Conservation (phyloP, 208 protist genomes). For the Tetramitus jugosus region DNA sequence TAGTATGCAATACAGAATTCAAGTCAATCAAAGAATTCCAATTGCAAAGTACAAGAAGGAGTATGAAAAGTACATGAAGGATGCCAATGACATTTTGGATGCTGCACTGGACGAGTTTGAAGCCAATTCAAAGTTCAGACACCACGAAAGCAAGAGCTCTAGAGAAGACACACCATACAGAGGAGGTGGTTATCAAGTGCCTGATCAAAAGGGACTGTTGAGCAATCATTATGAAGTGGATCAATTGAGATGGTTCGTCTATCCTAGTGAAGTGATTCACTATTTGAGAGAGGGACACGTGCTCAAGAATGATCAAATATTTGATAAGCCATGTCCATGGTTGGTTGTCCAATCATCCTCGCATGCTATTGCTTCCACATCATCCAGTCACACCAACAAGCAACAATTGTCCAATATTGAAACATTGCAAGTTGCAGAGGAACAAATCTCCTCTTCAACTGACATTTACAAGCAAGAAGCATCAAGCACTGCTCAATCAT, state of each 20-base stretch:
- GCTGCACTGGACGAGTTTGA: background rate
- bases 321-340: too few relatives aligned
- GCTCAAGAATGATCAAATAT: too few relatives aligned
- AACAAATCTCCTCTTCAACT: too few relatives aligned
- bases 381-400: background rate
- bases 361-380: too few relatives aligned
- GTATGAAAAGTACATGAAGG: background rate
- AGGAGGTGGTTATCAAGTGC: too few relatives aligned
- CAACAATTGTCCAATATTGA: background rate
- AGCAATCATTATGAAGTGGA: background rate
- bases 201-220: background rate
- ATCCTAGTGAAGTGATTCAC: background rate
- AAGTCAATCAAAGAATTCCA: background rate
- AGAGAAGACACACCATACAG: too few relatives aligned
- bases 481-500: too few relatives aligned
- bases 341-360: too few relatives aligned
- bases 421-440: too few relatives aligned
- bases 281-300: conserved; percentile 2
- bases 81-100: background rate
- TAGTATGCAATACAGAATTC: conserved; percentile 24
- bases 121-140: too few relatives aligned
- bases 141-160: too few relatives aligned
- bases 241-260: conserved; percentile 10
- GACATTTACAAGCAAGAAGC: too few relatives aligned
- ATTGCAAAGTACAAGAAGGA: background rate